phyloP scores from a whole-genome alignment of 257 asterid species.

The Lavandula angustifolia region DNA sequence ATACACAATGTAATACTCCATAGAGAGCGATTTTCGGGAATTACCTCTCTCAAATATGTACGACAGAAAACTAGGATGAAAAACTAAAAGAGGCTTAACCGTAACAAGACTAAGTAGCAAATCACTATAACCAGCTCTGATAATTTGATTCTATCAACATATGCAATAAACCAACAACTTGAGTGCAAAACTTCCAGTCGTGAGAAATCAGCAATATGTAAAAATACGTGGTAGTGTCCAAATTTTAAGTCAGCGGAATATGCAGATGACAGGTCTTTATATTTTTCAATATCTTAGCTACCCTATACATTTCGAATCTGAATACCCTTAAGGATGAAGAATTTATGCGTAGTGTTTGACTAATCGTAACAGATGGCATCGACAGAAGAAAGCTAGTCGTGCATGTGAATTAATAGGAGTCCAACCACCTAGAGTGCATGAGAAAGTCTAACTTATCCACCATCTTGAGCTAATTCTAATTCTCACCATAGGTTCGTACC shows the following conservation, averaged over 20 bases:
- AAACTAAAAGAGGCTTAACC: not conserved
- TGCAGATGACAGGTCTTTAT: not conserved
- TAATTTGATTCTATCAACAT: not conserved
- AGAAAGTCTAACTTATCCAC: constrained; percentile 15
- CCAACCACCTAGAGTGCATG: constrained; percentile 4
- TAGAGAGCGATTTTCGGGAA: not conserved
- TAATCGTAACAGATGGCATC: not conserved
- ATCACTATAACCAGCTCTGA: not conserved
- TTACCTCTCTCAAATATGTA: not conserved
- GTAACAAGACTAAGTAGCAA: not conserved
- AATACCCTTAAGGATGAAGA: not conserved
- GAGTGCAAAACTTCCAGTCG: not conserved
- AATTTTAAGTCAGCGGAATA: no score
- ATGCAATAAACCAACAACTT: not conserved
- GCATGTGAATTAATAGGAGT: constrained; percentile 12
- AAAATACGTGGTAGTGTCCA: not conserved
- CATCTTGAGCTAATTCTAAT: constrained; percentile 14
- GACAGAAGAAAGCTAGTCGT: not conserved
- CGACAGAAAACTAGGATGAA: not conserved
- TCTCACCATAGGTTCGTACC: not conserved
- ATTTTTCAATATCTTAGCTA: not conserved
- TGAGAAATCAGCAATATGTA: not conserved
- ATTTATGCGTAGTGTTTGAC: not conserved
- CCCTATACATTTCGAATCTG: not conserved
- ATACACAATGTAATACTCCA: not conserved